A percentile compares a stretch with the other conserved stretches of the same genome.
Conservation (phyloP, 1,284 basidiomycete genomes). For the Tilletia caries region DNA sequence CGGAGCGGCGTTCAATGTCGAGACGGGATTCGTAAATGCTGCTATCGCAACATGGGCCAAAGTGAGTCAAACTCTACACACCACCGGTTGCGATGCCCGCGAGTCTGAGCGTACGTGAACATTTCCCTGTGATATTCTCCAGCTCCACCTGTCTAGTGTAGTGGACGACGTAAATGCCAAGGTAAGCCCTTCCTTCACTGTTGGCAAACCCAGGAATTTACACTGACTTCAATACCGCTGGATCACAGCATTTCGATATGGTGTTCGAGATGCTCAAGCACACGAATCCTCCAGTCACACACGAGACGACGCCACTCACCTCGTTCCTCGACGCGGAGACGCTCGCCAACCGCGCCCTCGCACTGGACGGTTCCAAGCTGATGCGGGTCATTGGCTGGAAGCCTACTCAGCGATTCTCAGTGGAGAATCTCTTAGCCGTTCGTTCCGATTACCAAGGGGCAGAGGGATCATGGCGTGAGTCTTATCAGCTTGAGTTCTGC, state of each 20-base stretch:
- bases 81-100: background rate
- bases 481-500: background rate
- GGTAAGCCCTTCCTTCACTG: slow-evolving; percentile 1
- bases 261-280: slow-evolving; percentile 21
- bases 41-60: slow-evolving; percentile 33
- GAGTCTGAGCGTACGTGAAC: background rate
- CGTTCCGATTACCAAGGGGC: background rate
- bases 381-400: slow-evolving; percentile 28
- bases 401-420: slow-evolving; percentile 4
- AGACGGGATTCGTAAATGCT: slow-evolving; percentile 34
- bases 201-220: background rate
- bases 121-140: background rate
- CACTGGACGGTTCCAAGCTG: slow-evolving; percentile 29
- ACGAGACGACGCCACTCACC: slow-evolving; percentile 7
- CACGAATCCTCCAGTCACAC: slow-evolving; percentile 18
- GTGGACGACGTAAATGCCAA: slow-evolving; percentile 40
- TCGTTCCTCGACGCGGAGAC: slow-evolving; percentile 25
- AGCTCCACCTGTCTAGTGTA: slow-evolving; percentile 23
- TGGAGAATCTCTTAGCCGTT: background rate
- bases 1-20: slow-evolving; percentile 25
- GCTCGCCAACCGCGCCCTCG: slow-evolving; percentile 28
- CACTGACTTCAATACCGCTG: too few species aligned
- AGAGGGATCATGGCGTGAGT: slow-evolving; percentile 6
- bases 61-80: background rate
- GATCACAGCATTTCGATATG: slow-evolving; percentile 28